Conservation (phyloP, 495 filamentous ascomycete genomes). For the Annulohypoxylon bovei region DNA sequence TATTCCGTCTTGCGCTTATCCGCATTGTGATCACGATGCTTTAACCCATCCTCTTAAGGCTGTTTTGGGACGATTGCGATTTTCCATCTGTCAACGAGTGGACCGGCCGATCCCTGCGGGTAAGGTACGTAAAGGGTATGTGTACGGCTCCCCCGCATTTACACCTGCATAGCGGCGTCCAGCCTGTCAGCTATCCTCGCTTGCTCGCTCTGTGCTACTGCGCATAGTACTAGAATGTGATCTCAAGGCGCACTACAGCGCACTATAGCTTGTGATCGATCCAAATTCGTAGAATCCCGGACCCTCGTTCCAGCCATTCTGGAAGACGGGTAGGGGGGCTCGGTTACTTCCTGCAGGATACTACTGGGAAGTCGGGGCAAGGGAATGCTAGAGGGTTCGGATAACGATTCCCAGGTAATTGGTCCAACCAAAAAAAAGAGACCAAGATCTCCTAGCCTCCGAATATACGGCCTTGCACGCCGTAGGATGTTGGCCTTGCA, state of each 20-base stretch:
- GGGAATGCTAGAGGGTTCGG: conserved; percentile 33
- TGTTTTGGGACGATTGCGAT: conserved; percentile 30
- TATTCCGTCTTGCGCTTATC: conserved; percentile 36
- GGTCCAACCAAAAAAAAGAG: conserved; percentile 28
- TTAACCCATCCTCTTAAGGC: conserved; percentile 41
- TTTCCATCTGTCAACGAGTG: conserved; percentile 34
- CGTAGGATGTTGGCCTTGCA: conserved; percentile 20
- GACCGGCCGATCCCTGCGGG: conserved; percentile 42
- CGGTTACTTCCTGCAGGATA: conserved; percentile 37
- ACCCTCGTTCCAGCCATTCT: conserved; percentile 19
- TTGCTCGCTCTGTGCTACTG: conserved; percentile 12
- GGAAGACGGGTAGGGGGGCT: conserved; percentile 31
- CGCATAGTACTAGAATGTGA: background rate
- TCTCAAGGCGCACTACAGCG: conserved; percentile 6
- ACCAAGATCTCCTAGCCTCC: conserved; percentile 25
- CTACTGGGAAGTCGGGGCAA: conserved; percentile 29
- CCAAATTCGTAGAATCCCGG: conserved; percentile 38
- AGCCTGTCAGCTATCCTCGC: conserved; percentile 15
- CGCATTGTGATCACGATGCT: conserved; percentile 41
- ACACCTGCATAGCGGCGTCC: conserved; percentile 31
- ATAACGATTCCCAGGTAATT: conserved; percentile 34
- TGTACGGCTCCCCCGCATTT: conserved; percentile 40
- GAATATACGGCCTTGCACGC: conserved; percentile 22
- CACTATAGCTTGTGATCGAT: conserved; percentile 35
- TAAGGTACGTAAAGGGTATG: conserved; percentile 18